Base-by-base conservation (phyloP, 2,329 filamentous ascomycete genomes). In the Hypoxylon sp. region DNA sequence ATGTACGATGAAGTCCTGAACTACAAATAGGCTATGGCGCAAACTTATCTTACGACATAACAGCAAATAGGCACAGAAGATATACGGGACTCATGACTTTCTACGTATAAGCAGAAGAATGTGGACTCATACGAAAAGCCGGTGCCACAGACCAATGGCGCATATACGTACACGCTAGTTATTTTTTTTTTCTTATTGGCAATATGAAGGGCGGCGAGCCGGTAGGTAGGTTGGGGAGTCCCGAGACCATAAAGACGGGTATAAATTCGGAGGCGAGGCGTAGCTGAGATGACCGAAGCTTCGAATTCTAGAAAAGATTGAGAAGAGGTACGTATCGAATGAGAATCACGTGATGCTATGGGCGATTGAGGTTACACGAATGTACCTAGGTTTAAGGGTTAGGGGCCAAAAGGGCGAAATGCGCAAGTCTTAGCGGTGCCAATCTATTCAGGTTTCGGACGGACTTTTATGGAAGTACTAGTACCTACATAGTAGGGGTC, bases 191-290 rank as follows among this genome's bases (percentile, higher is more conserved):
- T 31, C 17, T 33, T 51, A 50, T 50, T 29, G 53, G n/a, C 42
- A 55, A 29, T 39, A 35, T 52, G 22, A 44, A 44, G 39, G 39
- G 17, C 17, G 17, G 17, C 39, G 17, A 11, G n/a, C 46, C 54
- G 64, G 59, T n/a, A 55, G 59, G 17, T 26, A 44, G 22, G 22
- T 71, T 70, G 60, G 66, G 66, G 66, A 62, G 54, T 8, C 59
- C 69, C 66, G 69, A 66, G 44, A 37, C 50, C 35, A 50, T 50
- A 50, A 31, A 31, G 29, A 46, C 52, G 59, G 54, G 39, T 58
- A 53, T 26, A 37, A 58, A 48, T 19, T 71, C 66, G 65, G 69
- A 54, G 19, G 46, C 65, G 69, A 63, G 13, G 46, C 22, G 51
- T 61, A 47, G 46, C n/a, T 60, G 59, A 58, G 46, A 71, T 57